These are phyloP conservation scores for Galerina marginata DNA, from an alignment of 768 basidiomycete genomes.

Conservation along the genomic window DNA sequence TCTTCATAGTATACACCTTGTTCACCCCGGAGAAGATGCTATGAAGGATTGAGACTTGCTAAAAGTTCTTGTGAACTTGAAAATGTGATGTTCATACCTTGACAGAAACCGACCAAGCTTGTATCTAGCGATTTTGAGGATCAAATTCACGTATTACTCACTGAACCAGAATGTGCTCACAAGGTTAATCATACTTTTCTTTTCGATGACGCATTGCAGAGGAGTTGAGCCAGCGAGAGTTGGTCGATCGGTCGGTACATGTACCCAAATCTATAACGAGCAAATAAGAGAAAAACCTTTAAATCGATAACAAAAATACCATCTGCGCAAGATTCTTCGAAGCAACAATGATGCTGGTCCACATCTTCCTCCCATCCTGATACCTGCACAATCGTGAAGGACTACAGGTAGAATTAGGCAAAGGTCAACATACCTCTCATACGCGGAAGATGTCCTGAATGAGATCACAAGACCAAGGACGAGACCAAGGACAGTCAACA, in stretches of 20 bases:
- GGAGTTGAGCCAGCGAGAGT: slow-evolving; percentile 34
- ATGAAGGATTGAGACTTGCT: background rate
- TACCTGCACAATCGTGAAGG: slow-evolving; percentile 45
- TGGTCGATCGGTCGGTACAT: slow-evolving; percentile 51
- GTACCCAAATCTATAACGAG: slow-evolving; percentile 55
- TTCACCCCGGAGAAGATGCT: slow-evolving; percentile 74
- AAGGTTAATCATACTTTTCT: slow-evolving; percentile 76
- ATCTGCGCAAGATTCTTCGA: slow-evolving; percentile 64
- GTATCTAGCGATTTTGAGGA: slow-evolving; percentile 46
- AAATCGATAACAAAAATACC: slow-evolving; percentile 32
- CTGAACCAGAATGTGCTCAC: slow-evolving; percentile 33
- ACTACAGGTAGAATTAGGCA: background rate
- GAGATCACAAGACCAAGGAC: slow-evolving; percentile 75
- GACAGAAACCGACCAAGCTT: slow-evolving; percentile 70
- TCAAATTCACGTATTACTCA: too few species aligned
- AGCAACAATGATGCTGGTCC: slow-evolving; percentile 63
- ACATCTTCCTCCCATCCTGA: slow-evolving; percentile 73
- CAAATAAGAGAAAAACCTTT: background rate
- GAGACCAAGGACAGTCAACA: slow-evolving; percentile 75
- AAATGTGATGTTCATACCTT: slow-evolving; percentile 46
- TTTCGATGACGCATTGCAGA: slow-evolving; percentile 66
- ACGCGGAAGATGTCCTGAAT: slow-evolving; percentile 75
- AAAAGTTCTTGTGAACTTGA: too few species aligned
- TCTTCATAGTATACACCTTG: slow-evolving; percentile 76
- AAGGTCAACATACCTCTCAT: slow-evolving; percentile 53